phyloP scores from a whole-genome alignment of 2,329 filamentous ascomycete genomes.

The Talaromyces sp. region DNA sequence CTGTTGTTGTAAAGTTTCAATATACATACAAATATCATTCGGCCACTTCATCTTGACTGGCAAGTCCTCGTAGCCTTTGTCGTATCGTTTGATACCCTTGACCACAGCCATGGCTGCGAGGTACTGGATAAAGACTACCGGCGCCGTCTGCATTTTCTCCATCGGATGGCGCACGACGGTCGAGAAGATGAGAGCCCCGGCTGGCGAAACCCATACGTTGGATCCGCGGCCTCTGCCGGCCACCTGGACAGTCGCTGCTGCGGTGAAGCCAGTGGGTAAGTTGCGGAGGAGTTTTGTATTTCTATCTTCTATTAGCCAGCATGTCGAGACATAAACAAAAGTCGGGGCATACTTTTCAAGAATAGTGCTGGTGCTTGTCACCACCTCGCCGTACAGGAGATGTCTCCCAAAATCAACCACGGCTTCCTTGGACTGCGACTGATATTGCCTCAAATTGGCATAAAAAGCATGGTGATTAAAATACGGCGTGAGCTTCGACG shows the following conservation, averaged over 20 bases:
- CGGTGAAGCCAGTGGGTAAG: conserved; percentile 80
- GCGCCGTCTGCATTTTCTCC: conserved; percentile 63
- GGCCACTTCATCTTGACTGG: conserved; percentile 94
- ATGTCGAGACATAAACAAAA: background rate
- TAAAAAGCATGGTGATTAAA: conserved; percentile 84
- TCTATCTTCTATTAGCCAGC: conserved; percentile 33
- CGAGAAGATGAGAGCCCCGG: conserved; percentile 81
- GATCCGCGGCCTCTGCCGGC: conserved; percentile 81
- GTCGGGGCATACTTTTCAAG: conserved; percentile 66
- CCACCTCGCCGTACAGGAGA: conserved; percentile 82
- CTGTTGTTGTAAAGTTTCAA: background rate
- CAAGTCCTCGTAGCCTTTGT: conserved; percentile 65
- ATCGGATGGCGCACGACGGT: conserved; percentile 80
- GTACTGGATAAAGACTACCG: conserved; percentile 92
- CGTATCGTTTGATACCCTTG: conserved; percentile 76
- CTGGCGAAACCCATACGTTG: conserved; percentile 92
- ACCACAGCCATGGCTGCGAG: conserved; percentile 83
- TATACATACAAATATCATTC: conserved; percentile 74
- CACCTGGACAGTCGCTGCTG: conserved; percentile 80
- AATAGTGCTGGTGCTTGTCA: conserved; percentile 90
- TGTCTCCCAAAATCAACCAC: conserved; percentile 65
- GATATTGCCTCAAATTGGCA: conserved; percentile 63
- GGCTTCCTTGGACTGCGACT: conserved; percentile 52
- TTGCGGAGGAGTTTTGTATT: conserved; percentile 72
- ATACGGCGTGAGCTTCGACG: conserved; percentile 68